A percentile compares a stretch with the other conserved stretches of the same genome.
phyloP scores from a whole-genome alignment of 176 grass and related monocot genomes.

The Bonia amplexicaulis region DNA sequence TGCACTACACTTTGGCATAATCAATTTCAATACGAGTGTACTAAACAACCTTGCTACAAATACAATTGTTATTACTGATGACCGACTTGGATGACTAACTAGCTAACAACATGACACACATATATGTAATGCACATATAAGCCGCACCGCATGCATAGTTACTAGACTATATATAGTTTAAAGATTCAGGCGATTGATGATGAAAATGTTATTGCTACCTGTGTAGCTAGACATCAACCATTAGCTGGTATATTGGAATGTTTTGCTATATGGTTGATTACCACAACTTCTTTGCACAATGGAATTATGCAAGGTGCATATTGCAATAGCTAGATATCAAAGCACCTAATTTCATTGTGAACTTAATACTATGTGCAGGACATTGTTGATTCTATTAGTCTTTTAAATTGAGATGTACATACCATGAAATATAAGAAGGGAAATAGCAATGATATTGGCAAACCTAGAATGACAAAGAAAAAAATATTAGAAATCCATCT shows the following conservation, averaged over 20 bases:
- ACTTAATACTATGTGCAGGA: background rate
- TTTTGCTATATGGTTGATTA: background rate
- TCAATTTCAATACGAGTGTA: background rate
- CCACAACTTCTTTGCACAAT: background rate
- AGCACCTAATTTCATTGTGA: background rate
- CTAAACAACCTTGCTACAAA: background rate
- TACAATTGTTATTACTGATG: no score
- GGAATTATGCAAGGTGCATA: background rate
- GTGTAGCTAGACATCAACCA: background rate
- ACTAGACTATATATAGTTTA: background rate
- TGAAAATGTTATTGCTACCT: background rate
- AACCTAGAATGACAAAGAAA: background rate
- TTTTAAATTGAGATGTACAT: background rate
- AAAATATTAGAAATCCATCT: background rate
- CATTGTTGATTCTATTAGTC: background rate
- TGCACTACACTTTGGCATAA: background rate
- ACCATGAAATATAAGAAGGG: slow-evolving; percentile 39
- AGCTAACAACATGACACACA: background rate
- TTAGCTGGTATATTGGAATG: background rate
- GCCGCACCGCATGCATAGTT: no score
- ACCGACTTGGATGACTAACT: background rate
- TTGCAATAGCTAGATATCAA: background rate
- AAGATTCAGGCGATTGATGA: background rate
- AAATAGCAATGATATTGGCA: slow-evolving; percentile 25
- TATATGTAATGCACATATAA: no score